Percentiles rank a stretch among this genome's conserved stretches.
These are phyloP conservation scores for Xylariaceae sp. DNA, from an alignment of 2,329 filamentous ascomycete genomes.

Conservation along the genomic window DNA sequence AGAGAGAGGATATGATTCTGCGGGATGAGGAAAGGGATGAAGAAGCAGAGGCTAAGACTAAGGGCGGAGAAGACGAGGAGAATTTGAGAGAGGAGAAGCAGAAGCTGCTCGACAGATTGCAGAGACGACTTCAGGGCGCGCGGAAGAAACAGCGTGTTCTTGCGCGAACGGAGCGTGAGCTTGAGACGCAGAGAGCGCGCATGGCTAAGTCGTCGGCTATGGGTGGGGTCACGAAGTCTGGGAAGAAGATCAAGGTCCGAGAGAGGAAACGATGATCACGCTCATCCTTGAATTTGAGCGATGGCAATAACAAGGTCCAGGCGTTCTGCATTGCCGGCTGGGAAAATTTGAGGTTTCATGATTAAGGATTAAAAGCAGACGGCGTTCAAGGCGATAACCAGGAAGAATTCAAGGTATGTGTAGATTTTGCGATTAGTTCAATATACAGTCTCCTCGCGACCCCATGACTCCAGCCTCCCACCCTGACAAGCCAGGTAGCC, in stretches of 20 bases:
- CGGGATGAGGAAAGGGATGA: constrained; percentile 17
- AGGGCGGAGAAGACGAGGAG: constrained; percentile 35
- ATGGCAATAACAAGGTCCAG: too few species aligned
- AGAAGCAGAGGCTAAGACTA: constrained; percentile 31
- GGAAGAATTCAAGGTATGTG: constrained; percentile 4
- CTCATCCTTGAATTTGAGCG: not conserved
- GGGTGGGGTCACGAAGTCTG: constrained; percentile 57
- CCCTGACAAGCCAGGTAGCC: too few species aligned
- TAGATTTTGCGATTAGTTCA: too few species aligned
- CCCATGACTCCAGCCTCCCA: too few species aligned
- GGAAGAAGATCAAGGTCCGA: constrained; percentile 61
- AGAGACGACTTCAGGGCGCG: constrained; percentile 47
- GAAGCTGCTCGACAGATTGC: constrained; percentile 43
- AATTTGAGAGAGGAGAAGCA: constrained; percentile 39
- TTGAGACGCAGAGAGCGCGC: constrained; percentile 58
- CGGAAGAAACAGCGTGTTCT: constrained; percentile 55
- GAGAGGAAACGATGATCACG: constrained; percentile 55
- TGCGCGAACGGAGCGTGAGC: constrained; percentile 52
- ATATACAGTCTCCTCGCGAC: too few species aligned
- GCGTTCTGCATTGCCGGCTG: not conserved
- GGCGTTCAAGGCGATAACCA: constrained; percentile 15
- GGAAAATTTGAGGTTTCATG: constrained; percentile 8
- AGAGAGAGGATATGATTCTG: constrained; percentile 31
- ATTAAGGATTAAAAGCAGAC: constrained; percentile 3
- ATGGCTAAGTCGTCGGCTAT: constrained; percentile 65